phyloP scores from a whole-genome alignment of 2,329 filamentous ascomycete genomes.

The Aspergillus uvarum region DNA sequence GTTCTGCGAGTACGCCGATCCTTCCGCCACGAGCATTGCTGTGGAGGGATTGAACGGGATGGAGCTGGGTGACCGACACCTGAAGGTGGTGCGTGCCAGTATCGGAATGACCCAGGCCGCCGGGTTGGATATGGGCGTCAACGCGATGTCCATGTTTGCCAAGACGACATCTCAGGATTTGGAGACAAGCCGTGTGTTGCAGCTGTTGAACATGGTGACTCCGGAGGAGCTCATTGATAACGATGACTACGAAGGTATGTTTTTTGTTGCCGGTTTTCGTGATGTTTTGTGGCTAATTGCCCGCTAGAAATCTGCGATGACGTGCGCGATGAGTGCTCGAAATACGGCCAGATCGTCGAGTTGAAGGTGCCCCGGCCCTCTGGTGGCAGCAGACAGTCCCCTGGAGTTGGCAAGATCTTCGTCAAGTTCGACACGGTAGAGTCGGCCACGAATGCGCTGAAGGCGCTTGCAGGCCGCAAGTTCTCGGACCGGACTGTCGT shows the following conservation, averaged over 20 bases:
- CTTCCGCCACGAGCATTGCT: constrained; percentile 72
- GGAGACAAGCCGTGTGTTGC: constrained; percentile 80
- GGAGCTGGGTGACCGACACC: constrained; percentile 81
- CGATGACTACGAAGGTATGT: constrained; percentile 89
- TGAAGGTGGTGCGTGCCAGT: constrained; percentile 85
- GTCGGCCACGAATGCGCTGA: constrained; percentile 78
- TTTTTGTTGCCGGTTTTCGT: not conserved
- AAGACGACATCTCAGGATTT: constrained; percentile 78
- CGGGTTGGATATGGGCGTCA: constrained; percentile 91
- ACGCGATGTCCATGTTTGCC: constrained; percentile 96
- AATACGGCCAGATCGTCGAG: constrained; percentile 82
- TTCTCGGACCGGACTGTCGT: constrained; percentile 97
- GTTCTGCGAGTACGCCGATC: constrained; percentile 90
- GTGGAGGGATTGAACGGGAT: constrained; percentile 90
- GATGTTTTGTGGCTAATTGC: constrained; percentile 4
- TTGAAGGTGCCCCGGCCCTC: constrained; percentile 89
- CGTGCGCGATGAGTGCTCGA: constrained; percentile 86
- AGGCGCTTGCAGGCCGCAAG: constrained; percentile 88
- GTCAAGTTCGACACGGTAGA: constrained; percentile 84
- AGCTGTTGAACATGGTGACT: constrained; percentile 98
- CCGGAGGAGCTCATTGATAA: constrained; percentile 89
- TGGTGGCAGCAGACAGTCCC: constrained; percentile 76
- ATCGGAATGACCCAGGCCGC: constrained; percentile 91
- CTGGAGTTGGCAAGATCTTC: constrained; percentile 95
- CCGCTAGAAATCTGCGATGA: constrained; percentile 89